Base-by-base conservation (phyloP, 2,329 filamentous ascomycete genomes). In the Colletotrichum nymphaeae region DNA sequence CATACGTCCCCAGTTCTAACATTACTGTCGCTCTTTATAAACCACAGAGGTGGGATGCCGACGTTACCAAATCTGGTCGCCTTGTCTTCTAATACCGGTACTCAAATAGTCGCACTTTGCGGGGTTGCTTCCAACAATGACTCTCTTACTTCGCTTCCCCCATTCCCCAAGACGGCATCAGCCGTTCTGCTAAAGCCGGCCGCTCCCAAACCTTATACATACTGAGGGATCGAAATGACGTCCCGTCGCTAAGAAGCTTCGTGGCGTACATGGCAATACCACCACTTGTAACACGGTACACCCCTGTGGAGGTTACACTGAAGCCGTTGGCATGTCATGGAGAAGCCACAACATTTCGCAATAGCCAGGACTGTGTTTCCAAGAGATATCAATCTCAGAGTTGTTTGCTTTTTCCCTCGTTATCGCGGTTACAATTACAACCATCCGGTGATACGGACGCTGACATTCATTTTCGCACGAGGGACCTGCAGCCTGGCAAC, bases 211-310 rank as follows among this genome's bases (percentile, higher is more conserved):
- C 28, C 28, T 66, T 69, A 4, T 14, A 14, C 1, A 12, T 9
- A 28, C 30, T 30, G 30, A 1, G 32, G 9, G 32, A 35, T 24
- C 22, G 8, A 37, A 19, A 53, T 53, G 37, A 28, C n/a, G 16
- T 24, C 35, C 11, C 6, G 22, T 14, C 8, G 30, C 19, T 24
- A 24, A 53, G 30, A 65, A 46, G 49, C 59, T 28, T 65, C 35
- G 67, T 46, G 35, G 35, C 26, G 35, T 28, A 12, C 30, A 7
- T 6, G 26, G 37, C 28, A 37, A 32, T 52, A 66, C 30, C 24
- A 59, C 63, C 67, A 69, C 53, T 58, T 66, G 65, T 22, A 53
- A 63, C 60, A 32, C 28, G 26, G n/a, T 35, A n/a, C n/a, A 12
- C 2, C 19, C 28, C 7, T 22, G 46, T 53, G 19, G 5, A 26